phyloP scores from a whole-genome alignment of 345 rosid genomes.

The Lumnitzera littorea region DNA sequence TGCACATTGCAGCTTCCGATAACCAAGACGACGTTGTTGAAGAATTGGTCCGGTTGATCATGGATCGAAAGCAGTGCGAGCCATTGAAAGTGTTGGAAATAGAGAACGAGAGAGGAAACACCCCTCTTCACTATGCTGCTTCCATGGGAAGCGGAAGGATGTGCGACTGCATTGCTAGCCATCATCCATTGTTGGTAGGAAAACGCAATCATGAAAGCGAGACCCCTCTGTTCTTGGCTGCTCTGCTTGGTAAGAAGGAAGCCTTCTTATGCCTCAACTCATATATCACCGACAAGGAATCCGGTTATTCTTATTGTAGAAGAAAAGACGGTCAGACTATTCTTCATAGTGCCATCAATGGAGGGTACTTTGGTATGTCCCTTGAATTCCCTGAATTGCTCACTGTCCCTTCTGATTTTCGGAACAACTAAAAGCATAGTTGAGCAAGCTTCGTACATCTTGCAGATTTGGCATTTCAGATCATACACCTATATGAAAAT shows the following conservation, averaged over 20 bases:
- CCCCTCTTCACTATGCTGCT: conserved; percentile 43
- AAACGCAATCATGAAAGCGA: conserved; percentile 20
- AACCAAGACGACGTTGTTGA: conserved; percentile 16
- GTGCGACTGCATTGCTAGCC: conserved; percentile 18
- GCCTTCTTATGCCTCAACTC: conserved; percentile 29
- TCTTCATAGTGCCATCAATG: conserved; percentile 32
- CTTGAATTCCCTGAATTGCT: background rate
- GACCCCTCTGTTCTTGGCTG: conserved; percentile 38
- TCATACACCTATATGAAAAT: conserved; percentile 12
- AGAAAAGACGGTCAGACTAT: conserved; percentile 23
- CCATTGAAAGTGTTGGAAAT: conserved; percentile 2
- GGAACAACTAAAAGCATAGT: no score
- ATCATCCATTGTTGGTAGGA: conserved; percentile 3
- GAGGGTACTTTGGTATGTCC: conserved; percentile 24
- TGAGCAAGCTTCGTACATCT: background rate
- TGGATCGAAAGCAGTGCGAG: accelerated
- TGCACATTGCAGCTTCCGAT: conserved; percentile 35
- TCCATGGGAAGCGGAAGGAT: conserved; percentile 24
- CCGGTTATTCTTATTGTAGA: conserved; percentile 11
- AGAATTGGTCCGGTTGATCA: conserved; percentile 9
- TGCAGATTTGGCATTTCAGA: conserved; percentile 47
- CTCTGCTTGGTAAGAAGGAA: conserved; percentile 23
- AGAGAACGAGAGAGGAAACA: conserved; percentile 20
- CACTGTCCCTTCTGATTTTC: no score
- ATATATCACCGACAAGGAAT: background rate